Evolutionary conservation across 345 rosid species (phyloP).

Genomic region (Gossypium bickii): DNA sequence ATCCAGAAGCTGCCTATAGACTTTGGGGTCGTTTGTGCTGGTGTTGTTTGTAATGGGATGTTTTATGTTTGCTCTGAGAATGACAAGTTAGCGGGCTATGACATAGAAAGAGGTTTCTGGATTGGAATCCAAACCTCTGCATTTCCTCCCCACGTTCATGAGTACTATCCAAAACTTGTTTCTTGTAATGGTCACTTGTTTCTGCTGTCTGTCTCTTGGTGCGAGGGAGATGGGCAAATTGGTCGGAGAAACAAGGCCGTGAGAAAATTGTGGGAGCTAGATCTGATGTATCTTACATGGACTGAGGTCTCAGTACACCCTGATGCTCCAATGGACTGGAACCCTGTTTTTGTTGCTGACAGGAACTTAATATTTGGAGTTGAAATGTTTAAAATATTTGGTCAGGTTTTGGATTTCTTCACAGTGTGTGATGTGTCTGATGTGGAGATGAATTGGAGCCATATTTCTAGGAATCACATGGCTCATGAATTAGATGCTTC

Average conservation of each 20-base stretch:
- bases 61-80: constrained; percentile 85
- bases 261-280: constrained; percentile 92
- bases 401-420: constrained; percentile 80
- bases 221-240: constrained; percentile 93
- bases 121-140: constrained; percentile 71
- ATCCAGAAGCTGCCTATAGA: constrained; percentile 74
- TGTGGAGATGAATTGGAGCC: constrained; percentile 56
- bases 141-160: constrained; percentile 83
- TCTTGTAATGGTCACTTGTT: constrained; percentile 66
- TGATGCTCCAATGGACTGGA: constrained; percentile 99
- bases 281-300: constrained; percentile 82
- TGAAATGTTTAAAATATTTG: constrained; percentile 97
- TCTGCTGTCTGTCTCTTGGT: constrained; percentile 96
- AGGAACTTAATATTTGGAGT: constrained; percentile 66
- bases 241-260: constrained; percentile 96
- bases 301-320: constrained; percentile 82
- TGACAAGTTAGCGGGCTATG: constrained; percentile 87
- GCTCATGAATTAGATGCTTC: constrained; percentile 73
- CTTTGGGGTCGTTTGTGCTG: constrained; percentile 70
- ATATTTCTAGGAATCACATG: constrained; percentile 70
- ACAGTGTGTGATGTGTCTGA: constrained; percentile 56
- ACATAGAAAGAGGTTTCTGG: constrained; percentile 92
- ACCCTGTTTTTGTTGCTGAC: constrained; percentile 79
- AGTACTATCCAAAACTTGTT: constrained; percentile 88
- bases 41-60: constrained; percentile 73